phyloP scores from a whole-genome alignment of 768 basidiomycete species.

The Lactarius vividus region DNA sequence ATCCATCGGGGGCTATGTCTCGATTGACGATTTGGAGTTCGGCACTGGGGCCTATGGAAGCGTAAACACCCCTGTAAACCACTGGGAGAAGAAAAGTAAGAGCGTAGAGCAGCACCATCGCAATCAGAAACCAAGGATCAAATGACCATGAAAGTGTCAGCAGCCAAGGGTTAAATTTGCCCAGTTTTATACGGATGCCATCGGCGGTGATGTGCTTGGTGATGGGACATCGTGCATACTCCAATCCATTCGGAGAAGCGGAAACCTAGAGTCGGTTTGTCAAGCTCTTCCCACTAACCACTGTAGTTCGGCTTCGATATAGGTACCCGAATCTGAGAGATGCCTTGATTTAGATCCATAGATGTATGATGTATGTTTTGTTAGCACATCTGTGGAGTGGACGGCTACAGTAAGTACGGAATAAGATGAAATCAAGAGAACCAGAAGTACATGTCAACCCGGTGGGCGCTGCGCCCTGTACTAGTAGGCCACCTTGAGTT shows the following conservation, averaged over 20 bases:
- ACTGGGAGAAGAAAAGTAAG: conserved; percentile 10
- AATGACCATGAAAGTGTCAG: neutral
- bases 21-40: conserved; percentile 26
- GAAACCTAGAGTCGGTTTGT: neutral
- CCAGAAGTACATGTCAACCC: too few species aligned
- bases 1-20: conserved; percentile 31
- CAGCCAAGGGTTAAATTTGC: neutral
- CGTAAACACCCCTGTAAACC: conserved; percentile 8
- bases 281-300: neutral
- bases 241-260: too few species aligned
- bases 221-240: too few species aligned
- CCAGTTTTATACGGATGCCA: neutral
- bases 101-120: conserved; percentile 6
- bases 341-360: too few species aligned
- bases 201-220: neutral
- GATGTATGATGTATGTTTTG: too few species aligned
- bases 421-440: too few species aligned
- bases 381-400: too few species aligned
- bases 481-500: too few species aligned
- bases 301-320: neutral
- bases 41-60: conserved; percentile 28
- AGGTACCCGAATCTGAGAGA: neutral
- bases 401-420: too few species aligned
- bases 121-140: neutral
- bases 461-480: too few species aligned